Conservation (phyloP, 768 basidiomycete genomes). For the Lentinula edodes region DNA sequence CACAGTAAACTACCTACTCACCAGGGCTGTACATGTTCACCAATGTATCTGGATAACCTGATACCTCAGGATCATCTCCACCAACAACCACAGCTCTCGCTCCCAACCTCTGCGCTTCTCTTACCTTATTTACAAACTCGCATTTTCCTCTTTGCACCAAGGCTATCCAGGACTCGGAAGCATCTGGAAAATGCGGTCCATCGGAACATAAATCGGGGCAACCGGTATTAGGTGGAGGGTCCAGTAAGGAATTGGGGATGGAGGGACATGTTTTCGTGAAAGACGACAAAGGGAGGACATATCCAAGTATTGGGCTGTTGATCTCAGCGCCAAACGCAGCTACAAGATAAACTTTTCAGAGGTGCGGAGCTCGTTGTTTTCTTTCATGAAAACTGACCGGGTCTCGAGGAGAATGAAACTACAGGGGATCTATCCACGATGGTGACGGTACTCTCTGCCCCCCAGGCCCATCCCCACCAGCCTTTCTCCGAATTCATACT, state of each 20-base stretch:
- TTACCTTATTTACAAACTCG: conserved; percentile 86
- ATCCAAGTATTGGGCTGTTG: conserved; percentile 60
- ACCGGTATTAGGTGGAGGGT: conserved; percentile 40
- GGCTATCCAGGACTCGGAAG: conserved; percentile 79
- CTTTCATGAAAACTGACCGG: conserved; percentile 29
- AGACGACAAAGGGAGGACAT: conserved; percentile 65
- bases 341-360: conserved; percentile 16
- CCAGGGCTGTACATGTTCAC: conserved; percentile 93
- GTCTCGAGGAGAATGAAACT: conserved; percentile 64
- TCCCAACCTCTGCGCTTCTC: conserved; percentile 66
- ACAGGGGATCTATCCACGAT: conserved; percentile 72
- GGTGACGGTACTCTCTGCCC: conserved; percentile 64
- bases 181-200: conserved; percentile 51
- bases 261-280: conserved; percentile 50
- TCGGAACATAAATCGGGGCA: conserved; percentile 64
- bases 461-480: conserved; percentile 69
- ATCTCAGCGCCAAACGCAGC: conserved; percentile 78
- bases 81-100: conserved; percentile 92
- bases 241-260: conserved; percentile 17
- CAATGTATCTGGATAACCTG: conserved; percentile 66
- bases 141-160: conserved; percentile 87
- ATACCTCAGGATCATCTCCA: conserved; percentile 59
- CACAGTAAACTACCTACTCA: conserved; percentile 24
- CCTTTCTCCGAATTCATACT: conserved; percentile 42
- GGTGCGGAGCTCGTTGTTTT: neutral